phyloP scores from a whole-genome alignment of 495 filamentous ascomycete species.

The Penicillium salamii region DNA sequence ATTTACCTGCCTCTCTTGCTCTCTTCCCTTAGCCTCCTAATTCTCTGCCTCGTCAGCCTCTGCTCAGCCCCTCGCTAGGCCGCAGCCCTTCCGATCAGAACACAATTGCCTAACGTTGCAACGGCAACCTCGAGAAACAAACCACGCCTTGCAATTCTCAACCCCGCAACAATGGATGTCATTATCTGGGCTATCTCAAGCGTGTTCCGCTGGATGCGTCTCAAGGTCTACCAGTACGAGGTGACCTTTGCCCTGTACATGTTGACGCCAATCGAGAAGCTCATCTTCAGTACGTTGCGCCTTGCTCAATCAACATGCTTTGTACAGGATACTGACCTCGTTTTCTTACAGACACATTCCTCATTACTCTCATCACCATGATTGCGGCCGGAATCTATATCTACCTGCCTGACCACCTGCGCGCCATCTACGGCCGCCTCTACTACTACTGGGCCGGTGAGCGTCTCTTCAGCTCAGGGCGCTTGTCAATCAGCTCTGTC shows the following conservation, averaged over 20 bases:
- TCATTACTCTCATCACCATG: constrained; percentile 83
- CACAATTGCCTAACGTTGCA: neutral
- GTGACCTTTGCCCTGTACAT: constrained; percentile 84
- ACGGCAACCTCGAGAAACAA: neutral
- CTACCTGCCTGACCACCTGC: constrained; percentile 89
- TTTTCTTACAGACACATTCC: constrained; percentile 68
- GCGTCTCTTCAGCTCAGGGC: constrained; percentile 39
- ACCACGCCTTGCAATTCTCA: neutral
- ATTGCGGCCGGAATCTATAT: constrained; percentile 80
- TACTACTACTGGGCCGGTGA: constrained; percentile 95
- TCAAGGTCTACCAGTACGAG: constrained; percentile 84
- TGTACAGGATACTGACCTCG: neutral
- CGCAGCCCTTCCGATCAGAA: too few relatives aligned
- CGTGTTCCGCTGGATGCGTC: constrained; percentile 63
- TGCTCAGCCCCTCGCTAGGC: neutral
- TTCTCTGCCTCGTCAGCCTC: neutral
- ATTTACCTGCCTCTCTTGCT: neutral
- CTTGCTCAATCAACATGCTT: neutral
- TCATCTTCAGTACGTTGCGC: constrained; percentile 71
- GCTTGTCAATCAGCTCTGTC: constrained; percentile 36
- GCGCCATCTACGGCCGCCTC: constrained; percentile 70
- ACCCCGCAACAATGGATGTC: constrained; percentile 23
- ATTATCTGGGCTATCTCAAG: constrained; percentile 40
- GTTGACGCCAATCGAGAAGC: constrained; percentile 79
- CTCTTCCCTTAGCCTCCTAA: neutral